phyloP scores from a whole-genome alignment of 805 yeast genomes.

The Teunomyces lycoperdinae region DNA sequence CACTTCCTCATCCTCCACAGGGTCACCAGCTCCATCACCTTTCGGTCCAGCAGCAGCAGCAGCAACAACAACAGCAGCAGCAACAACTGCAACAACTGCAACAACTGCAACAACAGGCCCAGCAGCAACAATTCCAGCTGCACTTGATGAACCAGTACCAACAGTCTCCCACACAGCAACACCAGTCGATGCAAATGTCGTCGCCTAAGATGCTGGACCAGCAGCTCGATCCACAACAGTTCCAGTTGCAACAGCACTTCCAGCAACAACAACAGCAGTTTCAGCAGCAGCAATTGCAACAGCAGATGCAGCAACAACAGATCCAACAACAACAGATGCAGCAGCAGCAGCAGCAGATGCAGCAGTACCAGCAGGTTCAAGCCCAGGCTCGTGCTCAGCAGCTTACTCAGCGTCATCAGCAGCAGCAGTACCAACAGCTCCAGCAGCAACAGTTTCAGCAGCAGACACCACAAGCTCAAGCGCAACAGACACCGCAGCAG shows the following conservation, averaged over 20 bases:
- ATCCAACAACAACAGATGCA: conserved; percentile 6
- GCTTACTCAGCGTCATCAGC: conserved; percentile 13
- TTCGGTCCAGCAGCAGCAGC: conserved; percentile 8
- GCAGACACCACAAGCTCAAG: conserved; percentile 11
- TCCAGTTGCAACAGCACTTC: conserved; percentile 2
- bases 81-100: neutral
- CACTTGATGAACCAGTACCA: conserved; percentile 16
- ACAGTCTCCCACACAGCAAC: conserved; percentile 14
- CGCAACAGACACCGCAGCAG: conserved; percentile 8
- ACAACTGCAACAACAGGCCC: conserved; percentile 2
- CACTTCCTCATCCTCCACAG: conserved; percentile 1
- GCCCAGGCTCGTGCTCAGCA: conserved; percentile 21
- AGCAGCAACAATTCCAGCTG: conserved; percentile 7
- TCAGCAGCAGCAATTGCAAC: conserved; percentile 8
- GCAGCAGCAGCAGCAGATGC: conserved; percentile 9
- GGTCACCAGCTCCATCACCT: conserved; percentile 6
- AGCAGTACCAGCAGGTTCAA: conserved; percentile 10
- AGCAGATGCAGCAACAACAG: conserved; percentile 10
- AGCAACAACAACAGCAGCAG: conserved; percentile 10
- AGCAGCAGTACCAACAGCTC: conserved; percentile 11
- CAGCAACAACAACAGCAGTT: conserved; percentile 10
- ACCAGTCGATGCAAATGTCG: conserved; percentile 11
- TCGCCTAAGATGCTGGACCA: conserved; percentile 12
- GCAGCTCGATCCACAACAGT: conserved; percentile 10
- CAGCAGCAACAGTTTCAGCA: conserved; percentile 20